These are phyloP conservation scores for Aspergillus campestris DNA, from an alignment of 495 filamentous ascomycete species.

Conservation along the genomic window DNA sequence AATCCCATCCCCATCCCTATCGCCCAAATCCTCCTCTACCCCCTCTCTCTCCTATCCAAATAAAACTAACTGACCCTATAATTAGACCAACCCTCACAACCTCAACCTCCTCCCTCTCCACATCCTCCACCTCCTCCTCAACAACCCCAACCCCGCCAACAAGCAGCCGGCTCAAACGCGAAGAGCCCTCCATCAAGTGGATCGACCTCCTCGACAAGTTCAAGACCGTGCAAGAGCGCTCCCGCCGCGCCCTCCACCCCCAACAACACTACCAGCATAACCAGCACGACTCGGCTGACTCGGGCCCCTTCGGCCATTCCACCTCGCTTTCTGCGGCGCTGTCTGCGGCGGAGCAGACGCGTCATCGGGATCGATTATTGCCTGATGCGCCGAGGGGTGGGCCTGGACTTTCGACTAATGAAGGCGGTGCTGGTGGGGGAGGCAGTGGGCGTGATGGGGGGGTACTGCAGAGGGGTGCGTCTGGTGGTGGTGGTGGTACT, in stretches of 20 bases:
- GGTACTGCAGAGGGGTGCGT: slow-evolving; percentile 13
- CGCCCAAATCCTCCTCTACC: too few species aligned
- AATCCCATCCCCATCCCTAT: too few species aligned
- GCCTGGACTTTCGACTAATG: slow-evolving; percentile 3
- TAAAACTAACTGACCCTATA: neutral
- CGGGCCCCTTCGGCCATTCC: slow-evolving; percentile 9
- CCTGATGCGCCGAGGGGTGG: slow-evolving; percentile 31
- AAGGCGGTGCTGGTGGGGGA: slow-evolving; percentile 26
- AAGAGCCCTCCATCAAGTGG: slow-evolving; percentile 83
- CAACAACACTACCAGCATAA: slow-evolving; percentile 27
- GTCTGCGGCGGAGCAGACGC: slow-evolving; percentile 21
- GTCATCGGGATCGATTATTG: slow-evolving; percentile 37
- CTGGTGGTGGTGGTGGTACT: slow-evolving; percentile 24
- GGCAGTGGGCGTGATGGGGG: slow-evolving; percentile 15
- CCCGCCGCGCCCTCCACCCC: slow-evolving; percentile 44
- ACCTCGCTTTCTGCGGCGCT: slow-evolving; percentile 26
- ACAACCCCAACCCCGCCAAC: slow-evolving; percentile 3
- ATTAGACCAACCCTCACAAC: too few species aligned
- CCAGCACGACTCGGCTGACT: slow-evolving; percentile 18
- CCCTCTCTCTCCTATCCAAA: slow-evolving; percentile 13
- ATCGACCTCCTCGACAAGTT: slow-evolving; percentile 95
- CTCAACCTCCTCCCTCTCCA: too few species aligned
- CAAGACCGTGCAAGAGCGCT: slow-evolving; percentile 75
- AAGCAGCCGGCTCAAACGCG: slow-evolving; percentile 67
- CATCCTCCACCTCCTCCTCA: neutral